These are phyloP conservation scores for Elaeagnus macrophylla DNA, from an alignment of 306 rosid species.

Conservation along the genomic window DNA sequence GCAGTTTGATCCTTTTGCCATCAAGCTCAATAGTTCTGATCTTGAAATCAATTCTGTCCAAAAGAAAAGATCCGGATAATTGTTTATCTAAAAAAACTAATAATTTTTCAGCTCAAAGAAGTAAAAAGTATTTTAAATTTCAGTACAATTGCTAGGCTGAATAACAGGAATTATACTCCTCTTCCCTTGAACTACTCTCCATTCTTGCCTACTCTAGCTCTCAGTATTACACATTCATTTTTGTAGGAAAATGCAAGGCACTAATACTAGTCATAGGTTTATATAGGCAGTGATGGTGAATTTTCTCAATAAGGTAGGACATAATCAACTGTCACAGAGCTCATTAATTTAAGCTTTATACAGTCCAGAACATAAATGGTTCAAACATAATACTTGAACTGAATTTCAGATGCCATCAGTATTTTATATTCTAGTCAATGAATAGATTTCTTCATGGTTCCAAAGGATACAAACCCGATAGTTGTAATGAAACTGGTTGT, in stretches of 20 bases:
- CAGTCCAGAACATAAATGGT: neutral
- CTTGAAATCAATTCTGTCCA: slow-evolving; percentile 72
- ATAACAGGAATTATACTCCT: neutral
- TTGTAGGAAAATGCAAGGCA: too few relatives aligned
- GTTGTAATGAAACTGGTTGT: slow-evolving; percentile 74
- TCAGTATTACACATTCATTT: too few relatives aligned
- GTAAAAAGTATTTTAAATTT: neutral
- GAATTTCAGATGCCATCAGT: neutral
- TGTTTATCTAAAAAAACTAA: slow-evolving; percentile 3
- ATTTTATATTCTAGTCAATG: neutral
- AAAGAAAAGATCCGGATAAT: slow-evolving; percentile 11
- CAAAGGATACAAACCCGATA: slow-evolving; percentile 58
- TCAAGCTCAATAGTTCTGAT: slow-evolving; percentile 84
- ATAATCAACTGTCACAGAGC: slow-evolving; percentile 3
- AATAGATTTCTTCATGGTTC: slow-evolving; percentile 1
- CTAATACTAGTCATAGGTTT: too few relatives aligned
- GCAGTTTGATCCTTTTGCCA: slow-evolving; percentile 66
- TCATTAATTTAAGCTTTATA: neutral
- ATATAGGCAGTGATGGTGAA: too few relatives aligned
- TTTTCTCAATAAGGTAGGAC: neutral
- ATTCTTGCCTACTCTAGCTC: too few relatives aligned
- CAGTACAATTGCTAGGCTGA: neutral
- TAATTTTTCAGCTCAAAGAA: neutral
- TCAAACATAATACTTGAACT: neutral
- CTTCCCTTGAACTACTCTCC: too few relatives aligned